These are phyloP conservation scores for Striga asiatica DNA, from an alignment of 257 asterid genomes.

Conservation along the genomic window DNA sequence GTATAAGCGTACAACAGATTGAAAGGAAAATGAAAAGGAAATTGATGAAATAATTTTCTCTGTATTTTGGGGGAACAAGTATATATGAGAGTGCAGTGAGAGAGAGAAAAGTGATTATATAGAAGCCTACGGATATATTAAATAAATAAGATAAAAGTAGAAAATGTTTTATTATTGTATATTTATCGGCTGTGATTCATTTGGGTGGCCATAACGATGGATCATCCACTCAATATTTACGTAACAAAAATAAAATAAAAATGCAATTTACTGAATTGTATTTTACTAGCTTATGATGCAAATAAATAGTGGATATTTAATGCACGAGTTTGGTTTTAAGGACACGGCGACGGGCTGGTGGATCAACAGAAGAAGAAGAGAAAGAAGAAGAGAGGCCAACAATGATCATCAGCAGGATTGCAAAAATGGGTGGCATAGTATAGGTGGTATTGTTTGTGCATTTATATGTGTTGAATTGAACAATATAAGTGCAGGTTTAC, in stretches of 20 bases:
- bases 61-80: not conserved
- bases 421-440: too few relatives aligned
- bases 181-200: slow-evolving; percentile 4
- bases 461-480: too few relatives aligned
- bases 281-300: too few relatives aligned
- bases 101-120: slow-evolving; percentile 15
- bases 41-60: not conserved
- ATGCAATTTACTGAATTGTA: too few relatives aligned
- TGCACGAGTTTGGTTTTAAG: too few relatives aligned
- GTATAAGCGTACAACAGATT: not conserved
- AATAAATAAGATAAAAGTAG: not conserved
- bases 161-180: not conserved
- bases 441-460: too few relatives aligned
- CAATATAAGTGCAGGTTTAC: too few relatives aligned
- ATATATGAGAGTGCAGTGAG: not conserved
- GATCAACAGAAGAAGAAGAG: too few relatives aligned
- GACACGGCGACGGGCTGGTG: too few relatives aligned
- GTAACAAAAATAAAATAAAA: not conserved
- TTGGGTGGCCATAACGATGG: slow-evolving; percentile 18
- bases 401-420: too few relatives aligned
- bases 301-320: too few relatives aligned
- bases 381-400: too few relatives aligned
- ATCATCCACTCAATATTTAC: slow-evolving; percentile 15
- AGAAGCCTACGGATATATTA: not conserved
- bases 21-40: not conserved